A percentile compares a stretch with the other conserved stretches of the same genome.
Conservation (phyloP, 2,329 filamentous ascomycete genomes). For the Allantophomopsis cytisporea region DNA sequence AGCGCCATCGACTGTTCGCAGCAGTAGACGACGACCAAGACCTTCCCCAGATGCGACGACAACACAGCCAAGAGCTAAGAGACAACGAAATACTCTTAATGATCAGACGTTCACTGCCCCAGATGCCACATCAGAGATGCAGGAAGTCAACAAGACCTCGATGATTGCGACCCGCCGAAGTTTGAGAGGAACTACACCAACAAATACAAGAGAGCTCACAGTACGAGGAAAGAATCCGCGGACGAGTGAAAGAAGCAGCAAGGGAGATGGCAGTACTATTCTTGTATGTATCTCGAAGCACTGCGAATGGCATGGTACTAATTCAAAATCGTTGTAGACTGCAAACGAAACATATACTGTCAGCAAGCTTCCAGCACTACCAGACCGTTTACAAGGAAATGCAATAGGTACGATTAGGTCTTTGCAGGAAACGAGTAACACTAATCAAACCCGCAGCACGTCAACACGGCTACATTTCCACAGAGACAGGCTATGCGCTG, state of each 20-base stretch:
- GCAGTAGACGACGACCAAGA: constrained; percentile 43
- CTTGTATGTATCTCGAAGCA: constrained; percentile 36
- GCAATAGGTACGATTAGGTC: constrained; percentile 39
- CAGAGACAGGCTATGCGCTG: constrained; percentile 59
- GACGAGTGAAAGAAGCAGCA: constrained; percentile 50
- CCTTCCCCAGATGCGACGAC: constrained; percentile 39
- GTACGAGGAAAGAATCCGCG: constrained; percentile 50
- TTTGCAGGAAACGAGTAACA: background rate
- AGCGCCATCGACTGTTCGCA: constrained; percentile 41
- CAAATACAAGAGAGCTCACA: constrained; percentile 32
- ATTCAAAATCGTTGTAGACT: constrained; percentile 36
- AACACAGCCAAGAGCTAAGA: constrained; percentile 49
- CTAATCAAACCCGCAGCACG: constrained; percentile 28
- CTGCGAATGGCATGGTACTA: constrained; percentile 1
- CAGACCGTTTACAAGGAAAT: constrained; percentile 59
- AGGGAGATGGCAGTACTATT: constrained; percentile 54
- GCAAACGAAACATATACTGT: constrained; percentile 77
- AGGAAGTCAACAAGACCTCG: constrained; percentile 33
- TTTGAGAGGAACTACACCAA: constrained; percentile 6
- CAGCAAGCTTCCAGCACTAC: constrained; percentile 71
- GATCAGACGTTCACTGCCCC: constrained; percentile 43
- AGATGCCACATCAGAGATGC: constrained; percentile 35
- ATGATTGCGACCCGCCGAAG: constrained; percentile 22
- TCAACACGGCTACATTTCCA: constrained; percentile 53
- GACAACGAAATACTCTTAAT: constrained; percentile 41